phyloP scores from a whole-genome alignment of 2,329 filamentous ascomycete genomes.

The Colletotrichum musae region DNA sequence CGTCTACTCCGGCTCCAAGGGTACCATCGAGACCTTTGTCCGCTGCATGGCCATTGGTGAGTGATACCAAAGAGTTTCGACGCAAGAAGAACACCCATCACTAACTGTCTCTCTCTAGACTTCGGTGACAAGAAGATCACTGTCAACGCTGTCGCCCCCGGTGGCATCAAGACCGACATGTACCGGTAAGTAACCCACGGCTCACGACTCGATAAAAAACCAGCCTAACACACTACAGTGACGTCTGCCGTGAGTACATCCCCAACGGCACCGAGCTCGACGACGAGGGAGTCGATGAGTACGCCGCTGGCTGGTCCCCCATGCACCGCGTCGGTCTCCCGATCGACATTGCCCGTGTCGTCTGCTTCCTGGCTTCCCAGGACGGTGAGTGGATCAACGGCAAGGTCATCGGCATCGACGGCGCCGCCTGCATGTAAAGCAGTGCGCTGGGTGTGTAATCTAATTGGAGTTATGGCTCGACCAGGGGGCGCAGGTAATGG shows the following conservation, averaged over 20 bases:
- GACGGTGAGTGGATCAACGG: conserved; percentile 65
- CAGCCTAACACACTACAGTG: conserved; percentile 62
- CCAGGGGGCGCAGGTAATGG: background rate
- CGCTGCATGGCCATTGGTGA: conserved; percentile 79
- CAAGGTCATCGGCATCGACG: conserved; percentile 49
- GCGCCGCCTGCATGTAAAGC: conserved; percentile 42
- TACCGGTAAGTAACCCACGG: conserved; percentile 43
- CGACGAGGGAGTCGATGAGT: conserved; percentile 73
- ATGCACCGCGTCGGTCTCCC: conserved; percentile 76
- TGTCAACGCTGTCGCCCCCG: conserved; percentile 77
- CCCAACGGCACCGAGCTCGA: conserved; percentile 68
- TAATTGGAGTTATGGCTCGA: background rate
- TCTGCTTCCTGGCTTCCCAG: conserved; percentile 66
- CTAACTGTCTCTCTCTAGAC: conserved; percentile 55
- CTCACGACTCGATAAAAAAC: too few species aligned
- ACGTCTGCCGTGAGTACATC: conserved; percentile 75
- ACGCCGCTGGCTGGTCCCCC: conserved; percentile 62
- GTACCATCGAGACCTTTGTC: conserved; percentile 82
- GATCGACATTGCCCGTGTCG: conserved; percentile 77
- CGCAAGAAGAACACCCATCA: background rate
- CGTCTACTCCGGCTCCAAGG: conserved; percentile 83
- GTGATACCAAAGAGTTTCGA: conserved; percentile 41
- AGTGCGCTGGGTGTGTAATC: background rate
- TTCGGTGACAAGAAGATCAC: conserved; percentile 77
- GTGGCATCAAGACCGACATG: conserved; percentile 71